These are phyloP conservation scores for Cercospora nicotianae DNA, from an alignment of 2,329 filamentous ascomycete species.

Conservation along the genomic window DNA sequence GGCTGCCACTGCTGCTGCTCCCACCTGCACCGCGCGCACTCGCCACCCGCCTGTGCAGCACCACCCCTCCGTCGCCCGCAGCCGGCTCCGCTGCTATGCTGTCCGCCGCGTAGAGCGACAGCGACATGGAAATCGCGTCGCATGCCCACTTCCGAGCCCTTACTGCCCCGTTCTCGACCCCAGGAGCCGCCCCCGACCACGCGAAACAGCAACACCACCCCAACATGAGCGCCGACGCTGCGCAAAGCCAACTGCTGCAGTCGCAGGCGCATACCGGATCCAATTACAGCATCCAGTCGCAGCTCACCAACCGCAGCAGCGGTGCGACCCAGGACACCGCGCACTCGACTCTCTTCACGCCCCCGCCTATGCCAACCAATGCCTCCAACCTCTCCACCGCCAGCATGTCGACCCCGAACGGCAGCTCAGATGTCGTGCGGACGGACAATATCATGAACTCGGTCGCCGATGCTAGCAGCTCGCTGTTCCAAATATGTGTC, in stretches of 20 bases:
- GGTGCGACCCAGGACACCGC: conserved; percentile 50
- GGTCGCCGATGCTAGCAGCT: conserved; percentile 85
- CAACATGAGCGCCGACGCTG: conserved; percentile 25
- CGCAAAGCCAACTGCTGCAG: conserved; percentile 41
- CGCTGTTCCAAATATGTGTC: conserved; percentile 93
- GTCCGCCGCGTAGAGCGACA: conserved; percentile 24
- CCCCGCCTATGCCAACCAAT: conserved; percentile 36
- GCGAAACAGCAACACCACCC: conserved; percentile 11
- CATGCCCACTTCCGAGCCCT: conserved; percentile 33
- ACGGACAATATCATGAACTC: conserved; percentile 97
- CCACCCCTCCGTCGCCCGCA: not conserved
- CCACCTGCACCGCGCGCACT: not conserved
- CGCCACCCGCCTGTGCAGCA: conserved; percentile 1
- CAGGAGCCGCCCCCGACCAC: conserved; percentile 20
- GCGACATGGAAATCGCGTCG: conserved; percentile 34
- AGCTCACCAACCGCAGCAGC: conserved; percentile 49
- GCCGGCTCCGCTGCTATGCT: conserved; percentile 14
- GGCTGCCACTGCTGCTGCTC: not conserved
- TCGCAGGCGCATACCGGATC: conserved; percentile 48
- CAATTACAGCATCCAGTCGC: conserved; percentile 50
- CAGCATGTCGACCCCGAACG: conserved; percentile 45
- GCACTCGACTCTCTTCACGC: conserved; percentile 47
- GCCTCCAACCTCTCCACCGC: conserved; percentile 31
- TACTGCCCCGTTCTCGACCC: conserved; percentile 36
- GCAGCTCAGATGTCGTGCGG: conserved; percentile 62